phyloP scores from a whole-genome alignment of 129 eudicot species.

The Helianthus tuberosus region DNA sequence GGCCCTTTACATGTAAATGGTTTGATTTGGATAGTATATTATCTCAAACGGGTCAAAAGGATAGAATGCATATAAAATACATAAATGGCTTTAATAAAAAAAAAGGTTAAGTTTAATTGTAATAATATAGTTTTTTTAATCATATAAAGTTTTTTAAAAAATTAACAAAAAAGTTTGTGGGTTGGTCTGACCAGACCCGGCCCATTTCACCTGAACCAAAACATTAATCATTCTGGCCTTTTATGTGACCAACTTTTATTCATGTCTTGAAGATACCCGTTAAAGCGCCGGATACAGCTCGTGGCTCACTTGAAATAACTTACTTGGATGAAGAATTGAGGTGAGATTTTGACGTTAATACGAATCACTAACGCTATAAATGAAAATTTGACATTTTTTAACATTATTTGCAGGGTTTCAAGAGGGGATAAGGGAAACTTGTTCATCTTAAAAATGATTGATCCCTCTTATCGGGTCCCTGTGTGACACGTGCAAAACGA shows the following conservation, averaged over 20 bases:
- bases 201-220: too few relatives aligned
- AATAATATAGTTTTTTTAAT: neutral
- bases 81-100: neutral
- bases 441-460: conserved; percentile 66
- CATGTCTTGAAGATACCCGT: conserved; percentile 46
- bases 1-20: neutral
- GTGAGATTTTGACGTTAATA: conserved; percentile 26
- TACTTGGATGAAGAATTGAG: conserved; percentile 78
- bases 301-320: conserved; percentile 74
- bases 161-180: neutral
- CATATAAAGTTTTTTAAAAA: neutral
- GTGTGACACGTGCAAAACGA: conserved; percentile 19
- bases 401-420: conserved; percentile 53
- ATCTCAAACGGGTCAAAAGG: conserved; percentile 4
- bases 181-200: neutral
- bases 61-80: neutral
- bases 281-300: conserved; percentile 61
- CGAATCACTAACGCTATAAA: neutral
- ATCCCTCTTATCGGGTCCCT: conserved; percentile 63
- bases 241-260: neutral
- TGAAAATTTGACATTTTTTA: neutral
- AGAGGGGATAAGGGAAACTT: conserved; percentile 72
- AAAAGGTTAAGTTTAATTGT: neutral
- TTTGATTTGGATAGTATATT: neutral
- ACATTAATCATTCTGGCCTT: neutral